Conservation (phyloP, 192 early-diverging fungal genomes). For the Glomus cerebriforme region DNA sequence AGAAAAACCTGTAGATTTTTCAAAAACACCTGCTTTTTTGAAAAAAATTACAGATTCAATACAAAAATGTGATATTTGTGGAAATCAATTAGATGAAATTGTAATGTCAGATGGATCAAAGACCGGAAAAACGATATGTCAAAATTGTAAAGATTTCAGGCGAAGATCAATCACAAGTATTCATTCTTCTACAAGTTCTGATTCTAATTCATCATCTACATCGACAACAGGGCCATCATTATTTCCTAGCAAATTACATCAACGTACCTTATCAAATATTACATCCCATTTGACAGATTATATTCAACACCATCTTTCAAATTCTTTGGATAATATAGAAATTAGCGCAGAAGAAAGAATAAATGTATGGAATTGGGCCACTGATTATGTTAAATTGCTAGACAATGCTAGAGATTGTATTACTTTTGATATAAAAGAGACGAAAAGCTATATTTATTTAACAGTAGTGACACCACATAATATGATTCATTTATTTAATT, state of each 20-base stretch:
- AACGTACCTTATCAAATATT: constrained; percentile 3
- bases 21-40: background rate
- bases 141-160: background rate
- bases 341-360: background rate
- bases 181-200: background rate
- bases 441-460: background rate
- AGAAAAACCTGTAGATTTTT: background rate
- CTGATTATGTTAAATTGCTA: constrained; percentile 1
- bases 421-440: constrained; percentile 17
- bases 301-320: constrained; percentile 8
- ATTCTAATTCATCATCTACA: background rate
- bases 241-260: background rate
- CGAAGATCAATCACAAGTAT: background rate
- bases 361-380: background rate
- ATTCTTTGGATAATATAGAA: background rate
- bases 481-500: background rate
- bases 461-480: background rate
- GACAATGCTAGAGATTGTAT: background rate
- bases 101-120: background rate
- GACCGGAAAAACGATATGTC: background rate
- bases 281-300: background rate
- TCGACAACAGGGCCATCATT: background rate
- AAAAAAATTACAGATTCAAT: constrained; percentile 15
- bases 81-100: background rate
- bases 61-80: constrained; percentile 12